Evolutionary conservation across 2,329 filamentous ascomycete species (phyloP).

Genomic region (Sclerotinia subarctica): DNA sequence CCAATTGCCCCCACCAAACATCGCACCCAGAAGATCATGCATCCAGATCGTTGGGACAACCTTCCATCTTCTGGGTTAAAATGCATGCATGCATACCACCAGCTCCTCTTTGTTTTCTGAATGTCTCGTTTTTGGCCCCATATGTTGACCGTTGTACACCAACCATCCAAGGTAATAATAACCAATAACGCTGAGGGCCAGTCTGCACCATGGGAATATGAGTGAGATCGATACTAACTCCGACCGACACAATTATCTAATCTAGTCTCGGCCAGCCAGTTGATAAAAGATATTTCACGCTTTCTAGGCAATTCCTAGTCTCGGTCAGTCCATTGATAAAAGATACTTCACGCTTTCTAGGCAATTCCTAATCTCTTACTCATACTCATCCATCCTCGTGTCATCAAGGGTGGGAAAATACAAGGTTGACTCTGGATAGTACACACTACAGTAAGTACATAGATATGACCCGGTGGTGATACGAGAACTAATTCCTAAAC

Average conservation of each 20-base stretch:
- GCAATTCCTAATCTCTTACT: neutral
- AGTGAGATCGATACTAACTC: neutral
- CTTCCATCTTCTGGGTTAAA: neutral
- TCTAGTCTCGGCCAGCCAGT: neutral
- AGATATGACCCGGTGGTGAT: neutral
- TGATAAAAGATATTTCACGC: neutral
- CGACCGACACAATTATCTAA: neutral
- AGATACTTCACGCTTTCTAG: neutral
- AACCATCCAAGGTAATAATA: too few species aligned
- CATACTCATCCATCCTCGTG: neutral
- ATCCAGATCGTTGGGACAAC: conserved; percentile 8
- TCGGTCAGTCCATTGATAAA: neutral
- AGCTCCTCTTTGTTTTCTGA: neutral
- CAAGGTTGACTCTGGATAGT: neutral
- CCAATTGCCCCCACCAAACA: neutral
- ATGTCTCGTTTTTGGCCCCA: neutral
- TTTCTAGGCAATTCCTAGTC: neutral
- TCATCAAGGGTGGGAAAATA: too few species aligned
- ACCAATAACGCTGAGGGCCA: neutral
- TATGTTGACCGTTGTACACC: neutral
- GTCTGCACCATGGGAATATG: neutral
- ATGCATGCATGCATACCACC: neutral
- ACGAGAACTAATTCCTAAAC: neutral
- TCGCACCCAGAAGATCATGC: neutral
- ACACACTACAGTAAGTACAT: neutral